A percentile compares a stretch with the other conserved stretches of the same genome.
phyloP scores from a whole-genome alignment of 2,329 filamentous ascomycete species.

The Aphanoascus verrucosus region DNA sequence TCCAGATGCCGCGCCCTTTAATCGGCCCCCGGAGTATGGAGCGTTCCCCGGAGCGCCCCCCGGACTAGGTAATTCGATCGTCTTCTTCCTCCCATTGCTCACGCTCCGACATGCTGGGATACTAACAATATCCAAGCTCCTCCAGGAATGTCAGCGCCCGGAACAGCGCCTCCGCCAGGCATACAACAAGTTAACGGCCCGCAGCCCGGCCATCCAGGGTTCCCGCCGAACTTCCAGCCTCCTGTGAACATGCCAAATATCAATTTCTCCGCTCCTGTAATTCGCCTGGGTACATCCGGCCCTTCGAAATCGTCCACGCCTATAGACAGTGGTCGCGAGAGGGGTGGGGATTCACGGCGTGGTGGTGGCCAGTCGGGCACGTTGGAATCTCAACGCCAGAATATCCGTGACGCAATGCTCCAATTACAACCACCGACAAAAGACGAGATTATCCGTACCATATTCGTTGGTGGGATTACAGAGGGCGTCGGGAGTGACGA shows the following conservation, averaged over 20 bases:
- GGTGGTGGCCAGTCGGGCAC: constrained; percentile 45
- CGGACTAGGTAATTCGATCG: constrained; percentile 58
- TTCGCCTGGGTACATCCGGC: constrained; percentile 71
- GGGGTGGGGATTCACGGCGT: constrained; percentile 37
- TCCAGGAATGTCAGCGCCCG: constrained; percentile 69
- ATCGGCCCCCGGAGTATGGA: constrained; percentile 62
- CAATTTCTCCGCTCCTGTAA: constrained; percentile 95
- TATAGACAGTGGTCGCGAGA: constrained; percentile 36
- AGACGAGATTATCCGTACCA: constrained; percentile 83
- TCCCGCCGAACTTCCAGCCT: constrained; percentile 75
- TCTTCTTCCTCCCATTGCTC: constrained; percentile 11
- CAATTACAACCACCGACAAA: constrained; percentile 68
- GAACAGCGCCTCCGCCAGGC: constrained; percentile 66
- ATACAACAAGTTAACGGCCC: constrained; percentile 63
- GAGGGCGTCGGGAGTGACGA: constrained; percentile 66
- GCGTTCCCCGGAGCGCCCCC: constrained; percentile 65
- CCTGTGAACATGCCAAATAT: constrained; percentile 91
- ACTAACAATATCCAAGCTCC: constrained; percentile 49
- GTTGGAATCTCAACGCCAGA: constrained; percentile 57
- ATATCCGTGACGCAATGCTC: constrained; percentile 57
- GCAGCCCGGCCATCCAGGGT: constrained; percentile 67
- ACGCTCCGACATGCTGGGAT: not conserved
- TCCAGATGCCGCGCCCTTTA: constrained; percentile 46
- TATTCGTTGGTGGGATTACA: constrained; percentile 80
- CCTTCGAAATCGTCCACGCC: constrained; percentile 48